These are phyloP conservation scores for Talaromyces sp. DNA, from an alignment of 2,329 filamentous ascomycete genomes.

Conservation along the genomic window DNA sequence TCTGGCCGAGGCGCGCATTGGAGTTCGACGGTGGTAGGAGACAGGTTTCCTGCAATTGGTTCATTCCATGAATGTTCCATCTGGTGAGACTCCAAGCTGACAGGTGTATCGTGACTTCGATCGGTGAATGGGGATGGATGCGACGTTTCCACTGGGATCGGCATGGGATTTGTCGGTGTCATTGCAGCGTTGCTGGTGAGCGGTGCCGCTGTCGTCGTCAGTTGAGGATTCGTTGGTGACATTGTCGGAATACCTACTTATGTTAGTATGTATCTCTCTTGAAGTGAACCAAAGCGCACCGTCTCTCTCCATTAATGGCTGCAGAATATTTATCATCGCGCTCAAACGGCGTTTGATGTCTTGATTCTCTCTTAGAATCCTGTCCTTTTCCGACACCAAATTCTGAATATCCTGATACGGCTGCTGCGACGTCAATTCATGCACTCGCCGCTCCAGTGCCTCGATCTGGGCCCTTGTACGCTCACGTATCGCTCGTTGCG, in stretches of 20 bases:
- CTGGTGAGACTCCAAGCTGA: conserved; percentile 21
- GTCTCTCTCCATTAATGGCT: conserved; percentile 38
- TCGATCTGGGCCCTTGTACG: conserved; percentile 79
- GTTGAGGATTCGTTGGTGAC: not conserved
- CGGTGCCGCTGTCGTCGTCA: conserved; percentile 18
- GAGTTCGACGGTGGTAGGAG: conserved; percentile 24
- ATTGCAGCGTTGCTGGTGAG: conserved; percentile 12
- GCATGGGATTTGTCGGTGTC: not conserved
- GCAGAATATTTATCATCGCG: conserved; percentile 56
- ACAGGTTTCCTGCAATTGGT: conserved; percentile 29
- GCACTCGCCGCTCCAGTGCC: conserved; percentile 65
- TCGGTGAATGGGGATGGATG: conserved; percentile 29
- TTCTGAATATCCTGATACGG: conserved; percentile 80
- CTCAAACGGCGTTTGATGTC: conserved; percentile 69
- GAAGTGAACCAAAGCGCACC: not conserved
- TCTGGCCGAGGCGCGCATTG: conserved; percentile 12
- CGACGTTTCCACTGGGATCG: conserved; percentile 12
- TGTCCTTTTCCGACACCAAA: conserved; percentile 70
- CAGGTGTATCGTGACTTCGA: conserved; percentile 24
- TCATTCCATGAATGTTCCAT: conserved; percentile 30
- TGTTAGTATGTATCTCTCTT: not conserved
- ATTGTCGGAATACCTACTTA: not conserved
- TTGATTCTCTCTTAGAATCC: conserved; percentile 72
- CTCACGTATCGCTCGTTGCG: conserved; percentile 78
- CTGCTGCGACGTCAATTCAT: conserved; percentile 72